Percentiles rank a stretch among this genome's conserved stretches.
These are phyloP conservation scores for Cucurbita pepo DNA, from an alignment of 306 rosid species.

Conservation along the genomic window DNA sequence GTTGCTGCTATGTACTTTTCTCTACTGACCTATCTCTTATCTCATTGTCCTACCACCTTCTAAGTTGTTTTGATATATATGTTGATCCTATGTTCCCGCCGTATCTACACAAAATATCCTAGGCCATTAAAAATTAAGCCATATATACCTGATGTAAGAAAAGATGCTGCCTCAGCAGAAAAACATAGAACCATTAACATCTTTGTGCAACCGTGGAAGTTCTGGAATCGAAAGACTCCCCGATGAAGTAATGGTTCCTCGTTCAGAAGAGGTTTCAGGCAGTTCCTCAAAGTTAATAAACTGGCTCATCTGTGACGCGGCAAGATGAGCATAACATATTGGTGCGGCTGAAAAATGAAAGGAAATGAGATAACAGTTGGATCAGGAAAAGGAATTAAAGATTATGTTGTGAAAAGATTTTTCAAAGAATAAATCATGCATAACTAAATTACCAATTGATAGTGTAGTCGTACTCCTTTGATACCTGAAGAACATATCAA, in stretches of 20 bases:
- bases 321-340: conserved; percentile 74
- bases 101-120: neutral
- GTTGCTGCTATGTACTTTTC: neutral
- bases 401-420: neutral
- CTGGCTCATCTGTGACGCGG: conserved; percentile 66
- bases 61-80: neutral
- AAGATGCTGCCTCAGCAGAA: conserved; percentile 42
- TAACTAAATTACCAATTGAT: conserved; percentile 46
- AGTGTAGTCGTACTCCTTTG: conserved; percentile 72
- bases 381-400: neutral
- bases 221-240: conserved; percentile 35
- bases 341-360: conserved; percentile 49
- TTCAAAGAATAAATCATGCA: neutral
- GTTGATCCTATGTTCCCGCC: neutral
- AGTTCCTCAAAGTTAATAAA: conserved; percentile 47
- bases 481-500: conserved; percentile 33
- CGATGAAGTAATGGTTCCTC: conserved; percentile 5
- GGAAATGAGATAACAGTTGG: conserved; percentile 4
- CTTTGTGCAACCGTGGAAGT: conserved; percentile 48
- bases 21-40: neutral
- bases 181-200: conserved; percentile 54
- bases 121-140: neutral
- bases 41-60: neutral
- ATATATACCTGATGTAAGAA: neutral
- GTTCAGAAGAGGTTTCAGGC: conserved; percentile 34